Conservation (phyloP, 495 filamentous ascomycete genomes). For the Penicillium turbatum region DNA sequence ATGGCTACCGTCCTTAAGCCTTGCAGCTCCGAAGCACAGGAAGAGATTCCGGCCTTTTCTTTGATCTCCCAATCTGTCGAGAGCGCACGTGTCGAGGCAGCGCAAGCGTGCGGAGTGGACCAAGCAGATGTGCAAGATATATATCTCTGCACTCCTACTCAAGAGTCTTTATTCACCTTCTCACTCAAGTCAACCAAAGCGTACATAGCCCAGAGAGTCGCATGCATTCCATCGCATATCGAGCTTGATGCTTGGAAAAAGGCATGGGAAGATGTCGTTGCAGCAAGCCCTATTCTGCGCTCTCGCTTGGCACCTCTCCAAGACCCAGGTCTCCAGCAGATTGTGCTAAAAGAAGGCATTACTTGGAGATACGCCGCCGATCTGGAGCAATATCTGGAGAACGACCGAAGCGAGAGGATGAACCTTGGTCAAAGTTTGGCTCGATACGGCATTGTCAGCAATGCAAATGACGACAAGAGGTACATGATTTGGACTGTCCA, state of each 20-base stretch:
- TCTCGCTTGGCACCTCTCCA: constrained; percentile 56
- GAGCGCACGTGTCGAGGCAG: constrained; percentile 28
- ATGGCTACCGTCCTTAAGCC: constrained; percentile 29
- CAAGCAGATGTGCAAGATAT: constrained; percentile 40
- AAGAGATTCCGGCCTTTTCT: constrained; percentile 29
- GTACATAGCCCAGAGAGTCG: constrained; percentile 54
- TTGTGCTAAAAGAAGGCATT: constrained; percentile 46
- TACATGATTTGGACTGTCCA: constrained; percentile 62
- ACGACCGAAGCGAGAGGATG: constrained; percentile 46
- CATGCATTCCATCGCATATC: constrained; percentile 35
- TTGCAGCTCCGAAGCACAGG: constrained; percentile 6
- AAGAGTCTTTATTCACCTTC: constrained; percentile 60
- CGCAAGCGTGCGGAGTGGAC: constrained; percentile 26
- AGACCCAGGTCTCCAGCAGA: constrained; percentile 53
- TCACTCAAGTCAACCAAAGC: constrained; percentile 52
- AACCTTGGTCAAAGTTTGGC: constrained; percentile 53
- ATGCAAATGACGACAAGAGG: constrained; percentile 25
- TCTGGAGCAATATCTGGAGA: constrained; percentile 46
- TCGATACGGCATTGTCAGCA: constrained; percentile 49
- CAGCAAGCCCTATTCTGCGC: constrained; percentile 51
- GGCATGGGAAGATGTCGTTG: constrained; percentile 48
- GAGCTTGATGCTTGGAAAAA: constrained; percentile 37
- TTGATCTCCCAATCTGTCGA: constrained; percentile 31
- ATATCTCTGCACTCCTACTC: constrained; percentile 61
- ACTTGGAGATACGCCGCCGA: constrained; percentile 39